A percentile compares a stretch with the other conserved stretches of the same genome.
These are phyloP conservation scores for Primulina tabacum DNA, from an alignment of 257 asterid genomes.

Conservation along the genomic window DNA sequence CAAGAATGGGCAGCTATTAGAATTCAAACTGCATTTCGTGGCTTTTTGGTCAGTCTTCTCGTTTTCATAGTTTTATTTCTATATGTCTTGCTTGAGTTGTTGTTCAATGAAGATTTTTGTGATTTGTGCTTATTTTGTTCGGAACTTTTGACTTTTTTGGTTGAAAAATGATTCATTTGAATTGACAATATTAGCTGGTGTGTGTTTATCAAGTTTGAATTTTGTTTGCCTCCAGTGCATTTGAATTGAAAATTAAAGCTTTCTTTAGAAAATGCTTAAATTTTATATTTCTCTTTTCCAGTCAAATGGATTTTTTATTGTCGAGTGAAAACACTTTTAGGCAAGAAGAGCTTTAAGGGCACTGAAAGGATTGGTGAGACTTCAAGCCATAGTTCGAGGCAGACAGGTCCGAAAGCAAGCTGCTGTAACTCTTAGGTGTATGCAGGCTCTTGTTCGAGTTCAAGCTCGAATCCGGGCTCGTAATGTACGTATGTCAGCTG, in stretches of 20 bases:
- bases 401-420: constrained; percentile 93
- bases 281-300: too few relatives aligned
- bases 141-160: background rate
- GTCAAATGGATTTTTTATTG: background rate
- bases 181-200: background rate
- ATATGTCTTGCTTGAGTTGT: background rate
- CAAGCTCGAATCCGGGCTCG: constrained; percentile 95
- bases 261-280: too few relatives aligned
- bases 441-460: constrained; percentile 97
- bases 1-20: constrained; percentile 95
- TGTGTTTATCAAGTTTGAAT: background rate
- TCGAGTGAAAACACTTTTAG: constrained; percentile 27
- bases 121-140: too few relatives aligned
- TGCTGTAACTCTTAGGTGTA: constrained; percentile 90
- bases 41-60: constrained; percentile 57
- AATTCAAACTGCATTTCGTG: constrained; percentile 90
- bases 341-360: constrained; percentile 98
- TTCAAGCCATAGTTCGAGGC: constrained; percentile 91
- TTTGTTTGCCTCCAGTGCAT: background rate
- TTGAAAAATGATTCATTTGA: background rate
- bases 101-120: background rate
- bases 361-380: constrained; percentile 86
- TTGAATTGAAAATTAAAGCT: background rate
- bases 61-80: background rate
- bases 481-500: constrained; percentile 75